Conservation (phyloP, 768 basidiomycete genomes). For the Erythrobasidium yunnanense region DNA sequence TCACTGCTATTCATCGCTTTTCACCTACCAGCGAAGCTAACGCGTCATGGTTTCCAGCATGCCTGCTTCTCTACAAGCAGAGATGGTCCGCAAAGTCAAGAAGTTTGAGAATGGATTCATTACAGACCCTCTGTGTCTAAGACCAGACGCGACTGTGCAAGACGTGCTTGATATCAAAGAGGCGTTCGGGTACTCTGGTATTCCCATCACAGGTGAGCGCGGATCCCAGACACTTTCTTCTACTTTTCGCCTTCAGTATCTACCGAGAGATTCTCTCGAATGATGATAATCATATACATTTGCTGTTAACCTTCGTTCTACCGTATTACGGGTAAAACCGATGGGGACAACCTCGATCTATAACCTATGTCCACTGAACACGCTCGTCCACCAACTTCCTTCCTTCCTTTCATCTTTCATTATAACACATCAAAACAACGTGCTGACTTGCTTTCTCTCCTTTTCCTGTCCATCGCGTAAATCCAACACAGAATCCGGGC, state of each 20-base stretch:
- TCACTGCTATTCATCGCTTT: background rate
- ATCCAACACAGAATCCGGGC: slow-evolving; percentile 58
- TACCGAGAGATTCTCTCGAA: slow-evolving; percentile 16
- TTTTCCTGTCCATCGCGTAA: background rate
- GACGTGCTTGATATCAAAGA: slow-evolving; percentile 90
- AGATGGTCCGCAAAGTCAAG: slow-evolving; percentile 95
- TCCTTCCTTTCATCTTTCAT: background rate
- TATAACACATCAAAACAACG: slow-evolving; percentile 33
- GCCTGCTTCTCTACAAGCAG: slow-evolving; percentile 65
- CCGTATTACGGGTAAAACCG: slow-evolving; percentile 43
- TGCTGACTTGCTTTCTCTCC: slow-evolving; percentile 28
- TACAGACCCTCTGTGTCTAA: slow-evolving; percentile 79
- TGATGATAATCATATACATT: slow-evolving; percentile 47
- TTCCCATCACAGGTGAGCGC: slow-evolving; percentile 89
- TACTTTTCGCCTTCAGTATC: background rate
- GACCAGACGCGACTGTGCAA: slow-evolving; percentile 63
- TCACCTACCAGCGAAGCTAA: too few species aligned
- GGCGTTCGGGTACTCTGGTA: slow-evolving; percentile 83
- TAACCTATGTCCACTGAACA: slow-evolving; percentile 17
- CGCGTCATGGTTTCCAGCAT: too few species aligned
- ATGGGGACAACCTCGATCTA: slow-evolving; percentile 26
- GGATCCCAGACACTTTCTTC: slow-evolving; percentile 3
- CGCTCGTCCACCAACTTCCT: background rate
- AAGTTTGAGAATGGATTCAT: slow-evolving; percentile 96
- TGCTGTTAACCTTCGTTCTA: slow-evolving; percentile 75